Percentiles rank a stretch among this genome's conserved stretches.
Evolutionary conservation across 2,329 filamentous ascomycete genomes (phyloP).

Genomic region (Colletotrichum australisinense): DNA sequence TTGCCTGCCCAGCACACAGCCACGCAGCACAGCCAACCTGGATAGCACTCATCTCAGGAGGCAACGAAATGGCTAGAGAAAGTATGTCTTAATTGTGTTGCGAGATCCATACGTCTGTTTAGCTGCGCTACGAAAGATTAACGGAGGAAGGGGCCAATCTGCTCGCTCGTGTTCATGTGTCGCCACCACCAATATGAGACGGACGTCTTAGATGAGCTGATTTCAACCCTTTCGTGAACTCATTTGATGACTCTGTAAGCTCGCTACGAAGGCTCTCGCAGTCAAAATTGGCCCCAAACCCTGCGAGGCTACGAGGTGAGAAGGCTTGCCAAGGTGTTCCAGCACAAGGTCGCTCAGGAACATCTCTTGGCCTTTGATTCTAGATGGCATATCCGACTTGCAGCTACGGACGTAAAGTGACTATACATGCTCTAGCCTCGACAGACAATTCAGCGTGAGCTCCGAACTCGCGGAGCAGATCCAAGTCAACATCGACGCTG

Average conservation of each 20-base stretch:
- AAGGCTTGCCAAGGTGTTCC: background rate
- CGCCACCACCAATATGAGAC: background rate
- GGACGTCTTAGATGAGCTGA: background rate
- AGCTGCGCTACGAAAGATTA: background rate
- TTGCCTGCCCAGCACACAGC: constrained; percentile 30
- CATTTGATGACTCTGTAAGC: background rate
- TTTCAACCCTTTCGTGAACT: background rate
- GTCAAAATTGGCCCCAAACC: background rate
- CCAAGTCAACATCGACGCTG: background rate
- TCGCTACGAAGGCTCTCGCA: background rate
- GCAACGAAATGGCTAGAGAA: background rate
- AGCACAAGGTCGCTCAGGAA: background rate
- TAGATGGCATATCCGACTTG: background rate
- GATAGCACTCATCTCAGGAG: background rate
- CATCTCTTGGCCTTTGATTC: background rate
- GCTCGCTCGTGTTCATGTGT: background rate
- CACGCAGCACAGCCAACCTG: background rate
- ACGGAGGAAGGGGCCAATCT: background rate
- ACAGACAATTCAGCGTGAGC: background rate
- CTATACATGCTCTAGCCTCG: background rate
- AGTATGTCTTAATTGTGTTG: background rate
- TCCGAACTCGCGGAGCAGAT: background rate
- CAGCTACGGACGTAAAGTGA: background rate
- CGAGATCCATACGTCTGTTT: background rate
- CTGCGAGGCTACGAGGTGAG: background rate